Base-by-base conservation (phyloP, 2,329 filamentous ascomycete species). In the Reticulascus tulasneorum region DNA sequence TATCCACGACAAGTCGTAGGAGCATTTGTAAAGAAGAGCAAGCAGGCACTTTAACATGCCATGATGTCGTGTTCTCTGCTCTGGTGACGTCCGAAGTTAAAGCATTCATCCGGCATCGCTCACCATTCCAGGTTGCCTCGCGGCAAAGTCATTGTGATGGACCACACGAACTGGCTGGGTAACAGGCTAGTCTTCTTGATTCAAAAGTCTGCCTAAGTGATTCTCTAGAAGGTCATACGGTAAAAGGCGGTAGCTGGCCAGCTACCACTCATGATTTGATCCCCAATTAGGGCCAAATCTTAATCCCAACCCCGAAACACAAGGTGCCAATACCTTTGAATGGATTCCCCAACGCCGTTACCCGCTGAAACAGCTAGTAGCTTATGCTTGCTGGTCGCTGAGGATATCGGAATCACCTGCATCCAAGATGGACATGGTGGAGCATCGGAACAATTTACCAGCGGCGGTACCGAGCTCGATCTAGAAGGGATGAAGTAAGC, bases 371-470 rank as follows among this genome's bases (percentile, higher is more conserved):
- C 33, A 23, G 23, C 22, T 18, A 30, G 44, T 39, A 33, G 47
- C 46, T 69, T 82, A 84, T 58, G 75, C 71, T 62, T 73, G 67
- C 66, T 82, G 80, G 69, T 87, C 82, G 71, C 75, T 83, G 58
- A 98, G 80, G 70, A 98, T 98, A 71, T 98, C 93, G 55, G 88
- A 95, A 82, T 97, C 86, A 82, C 91, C 93, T 65, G 90, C 89
- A 71, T 98, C 93, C 53, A 97, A 75, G 64, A 97, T 85, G 57
- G 90, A 84, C 86, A 98, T 94, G 71, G 90, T 95, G 54, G 87
- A 91, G 82, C 87, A 94, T 57, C 89, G 82, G 85, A 94, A 98
- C 64, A 98, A 85, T 79, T 97, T 97, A 78, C 93, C 93, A 75
- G 90, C 96, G 56, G 89, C 90, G 63, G 90, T 97, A 62, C 93